phyloP scores from a whole-genome alignment of 345 rosid species.

The Citropsis articulata region DNA sequence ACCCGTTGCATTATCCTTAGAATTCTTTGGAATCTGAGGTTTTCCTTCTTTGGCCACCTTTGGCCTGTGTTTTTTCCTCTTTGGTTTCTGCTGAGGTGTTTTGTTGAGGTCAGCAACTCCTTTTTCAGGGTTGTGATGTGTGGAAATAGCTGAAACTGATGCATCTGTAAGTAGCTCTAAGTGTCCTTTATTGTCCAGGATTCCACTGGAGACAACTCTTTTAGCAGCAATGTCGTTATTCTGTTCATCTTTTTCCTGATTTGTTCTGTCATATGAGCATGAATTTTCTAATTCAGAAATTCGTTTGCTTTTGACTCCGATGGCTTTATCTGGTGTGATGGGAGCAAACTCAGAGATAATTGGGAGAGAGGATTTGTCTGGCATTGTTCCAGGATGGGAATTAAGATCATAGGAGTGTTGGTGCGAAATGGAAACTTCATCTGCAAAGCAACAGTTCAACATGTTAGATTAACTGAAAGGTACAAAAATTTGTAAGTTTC shows the following conservation, averaged over 20 bases:
- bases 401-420: conserved; percentile 29
- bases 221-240: conserved; percentile 16
- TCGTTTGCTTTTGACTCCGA: conserved; percentile 13
- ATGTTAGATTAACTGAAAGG: conserved; percentile 5
- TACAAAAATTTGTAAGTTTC: not conserved
- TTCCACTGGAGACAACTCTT: conserved; percentile 10
- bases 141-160: conserved; percentile 17
- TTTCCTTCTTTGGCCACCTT: conserved; percentile 66
- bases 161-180: conserved; percentile 28
- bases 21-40: conserved; percentile 31
- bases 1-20: conserved; percentile 37
- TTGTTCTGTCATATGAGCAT: conserved; percentile 14
- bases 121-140: conserved; percentile 31
- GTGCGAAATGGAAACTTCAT: conserved; percentile 14
- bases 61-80: conserved; percentile 83
- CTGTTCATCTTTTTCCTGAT: conserved; percentile 20
- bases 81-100: conserved; percentile 69
- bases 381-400: conserved; percentile 20
- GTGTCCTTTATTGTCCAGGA: conserved; percentile 19
- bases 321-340: conserved; percentile 53
- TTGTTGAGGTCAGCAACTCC: conserved; percentile 30
- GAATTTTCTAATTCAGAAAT: conserved; percentile 16
- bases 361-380: conserved; percentile 18
- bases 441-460: conserved; percentile 21
- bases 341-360: conserved; percentile 36